Base-by-base conservation (phyloP, 495 filamentous ascomycete genomes). In the Annulohypoxylon stygium region DNA sequence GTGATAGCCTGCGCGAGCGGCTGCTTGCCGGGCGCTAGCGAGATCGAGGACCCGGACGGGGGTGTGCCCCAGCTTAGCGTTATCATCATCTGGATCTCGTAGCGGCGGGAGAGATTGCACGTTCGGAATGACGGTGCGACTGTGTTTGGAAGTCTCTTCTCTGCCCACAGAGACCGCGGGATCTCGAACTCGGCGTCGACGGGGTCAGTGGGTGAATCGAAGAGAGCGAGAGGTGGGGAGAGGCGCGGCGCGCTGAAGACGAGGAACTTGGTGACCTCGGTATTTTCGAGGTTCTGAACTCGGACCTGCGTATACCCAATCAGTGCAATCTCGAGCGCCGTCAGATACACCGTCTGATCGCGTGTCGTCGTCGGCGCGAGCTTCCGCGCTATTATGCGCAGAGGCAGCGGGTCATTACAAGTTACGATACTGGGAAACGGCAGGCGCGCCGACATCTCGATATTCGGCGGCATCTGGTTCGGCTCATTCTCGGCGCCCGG, bases 391-490 rank as follows among this genome's bases (percentile, higher is more conserved):
- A 99, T 78, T 7, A 99, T 78, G 0, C 94, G 89, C 3, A 99
- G 83, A 14, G 96, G 94, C 4, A 99, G 77, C 0, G 93, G 89
- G 65, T 94, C 86, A 77, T 94, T 94, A 81, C 95, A 97, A 0
- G 94, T 97, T 25, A 98, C 79, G 47, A 97, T 93, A 3, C 94
- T 87, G 3, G 96, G 96, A 78, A 95, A 92, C 0, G 96, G 96
- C 36, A 99, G 82, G 4, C 95, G 88, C 4, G 91, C 90, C 76
- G 97, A 95, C 37, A 97, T 88, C 66, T 87, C 86, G 54, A 87
- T 78, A 1, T 78, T 80, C 7, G 86, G 86, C 0, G 82, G 71
- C 2, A 69, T 70, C 14, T 68, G 67, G 36, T 47, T 53, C 12
- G 43, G 37, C 0, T 47, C 55, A n/a, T 30, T 30, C 3, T 72